A percentile compares a stretch with the other conserved stretches of the same genome.
Conservation (phyloP, 2,329 filamentous ascomycete genomes). For the Sarocladiaceae sp. region DNA sequence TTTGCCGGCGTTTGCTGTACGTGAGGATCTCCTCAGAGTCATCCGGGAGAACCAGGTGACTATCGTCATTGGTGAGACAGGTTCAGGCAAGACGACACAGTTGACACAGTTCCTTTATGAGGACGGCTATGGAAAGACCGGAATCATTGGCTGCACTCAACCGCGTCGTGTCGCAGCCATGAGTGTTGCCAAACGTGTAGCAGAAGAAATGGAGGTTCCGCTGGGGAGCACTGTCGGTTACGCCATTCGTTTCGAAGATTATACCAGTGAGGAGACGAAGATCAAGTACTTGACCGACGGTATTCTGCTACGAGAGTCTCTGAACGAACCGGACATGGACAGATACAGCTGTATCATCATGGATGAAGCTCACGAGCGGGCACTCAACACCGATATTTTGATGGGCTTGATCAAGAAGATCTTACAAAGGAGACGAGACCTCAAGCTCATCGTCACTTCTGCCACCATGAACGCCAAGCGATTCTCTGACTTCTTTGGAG, state of each 20-base stretch:
- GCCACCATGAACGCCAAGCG: conserved; percentile 98
- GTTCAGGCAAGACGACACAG: conserved; percentile 96
- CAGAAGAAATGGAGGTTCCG: conserved; percentile 95
- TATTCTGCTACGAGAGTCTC: conserved; percentile 85
- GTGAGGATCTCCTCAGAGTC: conserved; percentile 86
- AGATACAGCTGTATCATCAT: conserved; percentile 98
- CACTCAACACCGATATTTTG: conserved; percentile 92
- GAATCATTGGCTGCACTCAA: conserved; percentile 95
- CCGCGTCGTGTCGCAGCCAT: conserved; percentile 95
- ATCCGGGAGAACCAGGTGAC: conserved; percentile 96
- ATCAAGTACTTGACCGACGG: conserved; percentile 99
- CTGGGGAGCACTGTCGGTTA: conserved; percentile 88
- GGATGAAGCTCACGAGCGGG: conserved; percentile 97
- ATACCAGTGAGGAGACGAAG: conserved; percentile 87
- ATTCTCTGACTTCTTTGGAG: conserved; percentile 94
- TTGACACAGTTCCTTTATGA: conserved; percentile 94
- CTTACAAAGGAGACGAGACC: conserved; percentile 77
- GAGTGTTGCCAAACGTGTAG: conserved; percentile 97
- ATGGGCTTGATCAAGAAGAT: conserved; percentile 99
- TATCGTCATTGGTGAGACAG: conserved; percentile 95
- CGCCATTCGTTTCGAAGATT: conserved; percentile 97
- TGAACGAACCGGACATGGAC: conserved; percentile 89
- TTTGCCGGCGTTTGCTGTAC: conserved; percentile 90
- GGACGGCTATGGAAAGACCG: conserved; percentile 82
- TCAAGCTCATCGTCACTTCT: conserved; percentile 96